Percentiles rank a stretch among this genome's conserved stretches.
These are phyloP conservation scores for Brassica incana DNA, from an alignment of 345 rosid genomes.

Conservation along the genomic window DNA sequence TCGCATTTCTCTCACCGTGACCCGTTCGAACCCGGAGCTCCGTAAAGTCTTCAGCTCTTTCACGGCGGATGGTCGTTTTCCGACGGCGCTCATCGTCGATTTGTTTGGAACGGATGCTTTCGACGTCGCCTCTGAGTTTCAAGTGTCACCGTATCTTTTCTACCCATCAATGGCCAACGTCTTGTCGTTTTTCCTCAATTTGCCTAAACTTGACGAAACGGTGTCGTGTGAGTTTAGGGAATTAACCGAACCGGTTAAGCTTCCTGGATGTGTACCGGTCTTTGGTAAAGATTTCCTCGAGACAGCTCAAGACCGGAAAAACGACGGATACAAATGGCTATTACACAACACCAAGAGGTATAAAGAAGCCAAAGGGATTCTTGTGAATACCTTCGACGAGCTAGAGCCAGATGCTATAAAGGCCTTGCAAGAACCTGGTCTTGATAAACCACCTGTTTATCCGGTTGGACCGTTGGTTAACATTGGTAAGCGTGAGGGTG, in stretches of 20 bases:
- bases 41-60: conserved; percentile 43
- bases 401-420: conserved; percentile 48
- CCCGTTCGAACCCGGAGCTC: conserved; percentile 54
- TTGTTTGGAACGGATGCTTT: conserved; percentile 70
- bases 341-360: conserved; percentile 56
- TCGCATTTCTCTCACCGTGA: conserved; percentile 48
- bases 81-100: conserved; percentile 56
- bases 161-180: conserved; percentile 53
- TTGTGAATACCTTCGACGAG: conserved; percentile 58
- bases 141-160: conserved; percentile 52
- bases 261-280: conserved; percentile 68
- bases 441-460: conserved; percentile 56
- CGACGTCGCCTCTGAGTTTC: conserved; percentile 58
- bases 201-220: conserved; percentile 54
- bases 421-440: conserved; percentile 46
- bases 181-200: conserved; percentile 46
- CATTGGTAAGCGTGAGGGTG: conserved; percentile 26
- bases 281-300: conserved; percentile 56
- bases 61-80: conserved; percentile 24
- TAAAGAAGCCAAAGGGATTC: conserved; percentile 56
- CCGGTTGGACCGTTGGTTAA: conserved; percentile 70
- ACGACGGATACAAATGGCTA: conserved; percentile 63
- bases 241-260: conserved; percentile 50
- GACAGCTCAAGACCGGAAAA: conserved; percentile 55
- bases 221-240: conserved; percentile 64